phyloP scores from a whole-genome alignment of 192 early-diverging fungal species.

The Backusella tarrabulga region DNA sequence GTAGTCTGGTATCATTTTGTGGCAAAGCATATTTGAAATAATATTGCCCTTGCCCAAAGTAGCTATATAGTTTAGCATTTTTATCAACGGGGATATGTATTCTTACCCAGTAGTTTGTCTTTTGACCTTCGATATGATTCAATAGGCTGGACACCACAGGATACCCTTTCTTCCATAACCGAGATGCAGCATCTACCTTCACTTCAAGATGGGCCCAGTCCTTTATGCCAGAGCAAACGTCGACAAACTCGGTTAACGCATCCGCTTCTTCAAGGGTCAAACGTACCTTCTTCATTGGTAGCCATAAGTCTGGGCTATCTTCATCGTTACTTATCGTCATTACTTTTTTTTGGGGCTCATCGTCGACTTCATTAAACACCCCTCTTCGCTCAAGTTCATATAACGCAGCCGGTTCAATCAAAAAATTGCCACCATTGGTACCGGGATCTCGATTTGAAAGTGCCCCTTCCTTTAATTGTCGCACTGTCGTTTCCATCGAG shows the following conservation, averaged over 20 bases:
- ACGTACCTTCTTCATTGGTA: not conserved
- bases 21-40: too few species aligned
- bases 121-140: too few species aligned
- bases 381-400: not conserved
- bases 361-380: not conserved
- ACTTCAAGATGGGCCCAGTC: too few species aligned
- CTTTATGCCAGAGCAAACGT: too few species aligned
- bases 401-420: not conserved
- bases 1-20: too few species aligned
- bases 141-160: too few species aligned
- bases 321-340: not conserved
- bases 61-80: too few species aligned
- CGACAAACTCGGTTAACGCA: not conserved
- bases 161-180: too few species aligned
- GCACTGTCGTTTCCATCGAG: not conserved
- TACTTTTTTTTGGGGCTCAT: not conserved
- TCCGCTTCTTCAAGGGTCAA: not conserved
- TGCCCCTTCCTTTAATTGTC: not conserved
- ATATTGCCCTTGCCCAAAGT: too few species aligned
- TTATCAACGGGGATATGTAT: too few species aligned
- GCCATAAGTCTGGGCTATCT: not conserved
- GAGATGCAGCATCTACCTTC: too few species aligned
- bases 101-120: too few species aligned
- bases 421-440: not conserved
- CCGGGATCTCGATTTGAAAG: not conserved